A percentile compares a stretch with the other conserved stretches of the same genome.
Conservation (phyloP, 2,329 filamentous ascomycete genomes). For the Fusarium sp. region DNA sequence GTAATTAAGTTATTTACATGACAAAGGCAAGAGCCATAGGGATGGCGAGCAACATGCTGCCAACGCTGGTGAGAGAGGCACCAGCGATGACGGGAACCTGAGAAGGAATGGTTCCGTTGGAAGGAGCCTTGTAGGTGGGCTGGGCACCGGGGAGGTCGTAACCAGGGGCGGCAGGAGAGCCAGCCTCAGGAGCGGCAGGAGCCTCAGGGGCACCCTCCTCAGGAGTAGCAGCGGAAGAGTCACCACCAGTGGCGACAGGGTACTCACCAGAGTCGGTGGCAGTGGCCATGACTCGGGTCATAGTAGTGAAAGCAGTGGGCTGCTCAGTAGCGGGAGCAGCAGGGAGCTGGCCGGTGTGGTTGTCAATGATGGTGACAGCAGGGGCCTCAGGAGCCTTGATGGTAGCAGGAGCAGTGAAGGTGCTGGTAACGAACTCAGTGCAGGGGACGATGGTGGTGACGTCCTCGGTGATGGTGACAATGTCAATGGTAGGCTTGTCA, state of each 20-base stretch:
- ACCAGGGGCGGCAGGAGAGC: neutral
- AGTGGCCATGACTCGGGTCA: conserved; percentile 27
- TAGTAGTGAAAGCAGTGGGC: conserved; percentile 24
- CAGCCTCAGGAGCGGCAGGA: neutral
- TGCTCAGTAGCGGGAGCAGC: conserved; percentile 10
- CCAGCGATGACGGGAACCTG: conserved; percentile 26
- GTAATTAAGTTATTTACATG: conserved; percentile 33
- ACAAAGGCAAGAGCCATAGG: conserved; percentile 28
- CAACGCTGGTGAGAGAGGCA: conserved; percentile 26
- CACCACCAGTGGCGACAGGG: conserved; percentile 7
- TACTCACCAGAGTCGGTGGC: conserved; percentile 24
- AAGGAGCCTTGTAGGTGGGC: conserved; percentile 27
- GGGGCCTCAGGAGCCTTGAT: conserved; percentile 13
- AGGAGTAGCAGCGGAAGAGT: neutral
- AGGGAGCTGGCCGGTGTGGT: conserved; percentile 19
- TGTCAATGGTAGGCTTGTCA: conserved; percentile 23
- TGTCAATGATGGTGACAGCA: conserved; percentile 35
- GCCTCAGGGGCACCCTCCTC: neutral
- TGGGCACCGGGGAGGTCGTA: conserved; percentile 11
- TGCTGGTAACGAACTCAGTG: conserved; percentile 41
- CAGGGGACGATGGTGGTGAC: conserved; percentile 44
- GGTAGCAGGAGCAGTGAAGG: conserved; percentile 36
- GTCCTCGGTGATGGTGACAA: conserved; percentile 41
- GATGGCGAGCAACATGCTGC: conserved; percentile 20
- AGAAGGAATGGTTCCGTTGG: conserved; percentile 25